A percentile compares a stretch with the other conserved stretches of the same genome.
phyloP scores from a whole-genome alignment of 306 rosid genomes.

The Senna siamea region DNA sequence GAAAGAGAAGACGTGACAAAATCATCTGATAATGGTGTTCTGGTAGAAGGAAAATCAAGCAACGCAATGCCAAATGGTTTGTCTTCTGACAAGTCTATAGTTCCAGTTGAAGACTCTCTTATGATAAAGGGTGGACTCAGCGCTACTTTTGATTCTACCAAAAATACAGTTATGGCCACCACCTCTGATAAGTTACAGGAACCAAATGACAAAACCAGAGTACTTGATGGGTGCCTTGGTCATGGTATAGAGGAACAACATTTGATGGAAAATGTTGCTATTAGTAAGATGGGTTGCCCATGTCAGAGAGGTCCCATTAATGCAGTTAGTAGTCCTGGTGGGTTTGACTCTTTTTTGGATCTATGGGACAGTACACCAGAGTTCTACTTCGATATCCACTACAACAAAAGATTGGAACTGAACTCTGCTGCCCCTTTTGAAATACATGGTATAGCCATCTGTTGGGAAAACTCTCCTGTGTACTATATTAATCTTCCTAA shows the following conservation, averaged over 20 bases:
- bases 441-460: constrained; percentile 83
- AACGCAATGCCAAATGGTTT: constrained; percentile 36
- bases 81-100: constrained; percentile 42
- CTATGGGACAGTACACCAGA: constrained; percentile 71
- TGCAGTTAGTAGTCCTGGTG: constrained; percentile 69
- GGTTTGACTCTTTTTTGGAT: constrained; percentile 87
- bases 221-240: constrained; percentile 36
- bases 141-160: constrained; percentile 37
- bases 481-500: constrained; percentile 82
- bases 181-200: constrained; percentile 42
- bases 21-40: constrained; percentile 40
- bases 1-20: constrained; percentile 42
- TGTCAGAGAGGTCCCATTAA: constrained; percentile 74
- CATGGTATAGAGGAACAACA: constrained; percentile 43
- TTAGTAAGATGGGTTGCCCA: constrained; percentile 41
- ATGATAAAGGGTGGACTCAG: constrained; percentile 43
- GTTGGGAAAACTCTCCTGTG: constrained; percentile 92
- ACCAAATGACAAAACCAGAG: constrained; percentile 43
- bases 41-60: constrained; percentile 50
- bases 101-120: constrained; percentile 52
- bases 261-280: constrained; percentile 40
- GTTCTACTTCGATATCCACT: constrained; percentile 86
- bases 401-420: constrained; percentile 67
- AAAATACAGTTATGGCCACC: constrained; percentile 39
- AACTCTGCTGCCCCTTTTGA: constrained; percentile 75